Percentiles rank a stretch among this genome's conserved stretches.
phyloP scores from a whole-genome alignment of 2,329 filamentous ascomycete genomes.

The Xylariaceae sp. region DNA sequence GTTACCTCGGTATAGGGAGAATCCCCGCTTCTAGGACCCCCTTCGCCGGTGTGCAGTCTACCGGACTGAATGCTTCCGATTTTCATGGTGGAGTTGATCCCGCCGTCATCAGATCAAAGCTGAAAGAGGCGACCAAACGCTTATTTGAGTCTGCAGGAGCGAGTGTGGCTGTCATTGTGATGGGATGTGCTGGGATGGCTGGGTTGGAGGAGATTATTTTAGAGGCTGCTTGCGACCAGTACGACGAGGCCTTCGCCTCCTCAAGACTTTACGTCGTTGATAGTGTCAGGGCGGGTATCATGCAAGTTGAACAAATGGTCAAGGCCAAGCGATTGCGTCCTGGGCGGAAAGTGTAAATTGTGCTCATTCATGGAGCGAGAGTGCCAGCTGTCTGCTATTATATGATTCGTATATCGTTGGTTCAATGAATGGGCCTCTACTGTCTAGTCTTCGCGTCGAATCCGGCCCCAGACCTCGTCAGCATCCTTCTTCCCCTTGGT shows the following conservation, averaged over 20 bases:
- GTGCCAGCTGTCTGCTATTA: not conserved
- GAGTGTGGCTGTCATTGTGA: conserved; percentile 61
- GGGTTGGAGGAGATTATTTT: conserved; percentile 75
- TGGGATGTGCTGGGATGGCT: conserved; percentile 90
- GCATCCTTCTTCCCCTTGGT: conserved; percentile 77
- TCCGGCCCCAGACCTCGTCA: conserved; percentile 86
- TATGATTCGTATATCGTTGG: not conserved
- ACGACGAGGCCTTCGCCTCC: conserved; percentile 54
- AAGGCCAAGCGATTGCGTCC: conserved; percentile 37
- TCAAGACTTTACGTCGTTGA: conserved; percentile 65
- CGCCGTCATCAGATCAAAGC: conserved; percentile 57
- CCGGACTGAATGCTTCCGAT: conserved; percentile 72
- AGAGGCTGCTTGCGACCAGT: conserved; percentile 58
- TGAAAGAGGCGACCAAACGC: conserved; percentile 64
- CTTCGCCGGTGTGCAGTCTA: conserved; percentile 78
- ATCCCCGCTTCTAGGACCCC: conserved; percentile 32
- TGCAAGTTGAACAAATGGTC: conserved; percentile 54
- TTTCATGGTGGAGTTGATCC: conserved; percentile 64
- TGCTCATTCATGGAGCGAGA: conserved; percentile 20
- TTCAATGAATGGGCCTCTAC: conserved; percentile 26
- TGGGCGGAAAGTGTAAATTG: not conserved
- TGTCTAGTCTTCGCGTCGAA: conserved; percentile 48
- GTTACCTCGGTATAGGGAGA: conserved; percentile 53
- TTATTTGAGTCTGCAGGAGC: conserved; percentile 46
- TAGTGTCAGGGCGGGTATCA: conserved; percentile 66